Evolutionary conservation across 2,329 filamentous ascomycete species (phyloP).

Genomic region (Calonectria pseudoturangicola): DNA sequence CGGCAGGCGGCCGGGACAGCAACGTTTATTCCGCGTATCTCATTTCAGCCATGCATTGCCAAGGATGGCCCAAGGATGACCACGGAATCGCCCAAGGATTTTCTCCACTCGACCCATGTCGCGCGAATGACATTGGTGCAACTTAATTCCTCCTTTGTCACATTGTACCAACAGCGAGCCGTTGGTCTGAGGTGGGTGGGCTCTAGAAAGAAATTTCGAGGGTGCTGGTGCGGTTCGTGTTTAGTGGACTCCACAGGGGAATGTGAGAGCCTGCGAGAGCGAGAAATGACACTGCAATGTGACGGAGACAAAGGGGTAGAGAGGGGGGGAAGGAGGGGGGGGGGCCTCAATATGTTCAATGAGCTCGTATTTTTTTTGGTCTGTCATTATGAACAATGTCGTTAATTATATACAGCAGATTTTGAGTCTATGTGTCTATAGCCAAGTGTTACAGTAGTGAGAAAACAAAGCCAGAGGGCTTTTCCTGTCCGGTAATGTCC

Average conservation of each 20-base stretch:
- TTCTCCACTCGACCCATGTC: not conserved
- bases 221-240: conserved; percentile 5
- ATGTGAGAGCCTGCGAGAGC: not conserved
- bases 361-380: not conserved
- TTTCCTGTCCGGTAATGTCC: not conserved
- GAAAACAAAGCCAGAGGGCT: not conserved
- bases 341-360: too few relatives aligned
- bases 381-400: not conserved
- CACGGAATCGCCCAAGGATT: not conserved
- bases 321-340: not conserved
- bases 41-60: conserved; percentile 13
- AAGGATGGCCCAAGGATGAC: not conserved
- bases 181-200: not conserved
- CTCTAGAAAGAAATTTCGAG: not conserved
- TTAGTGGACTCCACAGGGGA: not conserved
- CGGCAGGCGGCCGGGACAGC: conserved; percentile 15
- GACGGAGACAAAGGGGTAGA: not conserved
- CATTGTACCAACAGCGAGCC: not conserved
- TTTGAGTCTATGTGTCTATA: not conserved
- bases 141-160: conserved; percentile 6
- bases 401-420: conserved; percentile 22
- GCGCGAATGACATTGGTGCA: not conserved
- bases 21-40: conserved; percentile 26
- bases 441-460: not conserved
- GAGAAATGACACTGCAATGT: not conserved